Percentiles rank a stretch among this genome's conserved stretches.
These are phyloP conservation scores for Parastagonospora avenae DNA, from an alignment of 2,329 filamentous ascomycete species.

Conservation along the genomic window DNA sequence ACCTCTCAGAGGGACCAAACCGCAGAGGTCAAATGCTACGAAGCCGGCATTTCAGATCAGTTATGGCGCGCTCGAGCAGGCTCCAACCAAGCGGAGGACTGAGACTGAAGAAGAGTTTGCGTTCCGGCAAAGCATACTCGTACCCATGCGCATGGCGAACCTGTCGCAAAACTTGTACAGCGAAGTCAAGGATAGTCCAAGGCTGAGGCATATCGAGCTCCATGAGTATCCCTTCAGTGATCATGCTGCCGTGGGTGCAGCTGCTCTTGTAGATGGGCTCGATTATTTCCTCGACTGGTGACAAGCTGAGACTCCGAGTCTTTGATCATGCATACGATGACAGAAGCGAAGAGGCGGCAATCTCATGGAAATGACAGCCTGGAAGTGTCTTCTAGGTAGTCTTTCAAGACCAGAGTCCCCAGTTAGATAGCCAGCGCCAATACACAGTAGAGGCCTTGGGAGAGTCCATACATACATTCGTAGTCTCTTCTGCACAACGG, in stretches of 20 bases:
- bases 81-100: conserved; percentile 27
- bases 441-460: too few species aligned
- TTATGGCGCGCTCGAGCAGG: conserved; percentile 38
- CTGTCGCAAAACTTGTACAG: conserved; percentile 29
- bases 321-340: not conserved
- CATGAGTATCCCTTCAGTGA: conserved; percentile 40
- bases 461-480: too few species aligned
- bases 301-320: not conserved
- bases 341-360: not conserved
- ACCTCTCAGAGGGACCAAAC: conserved; percentile 13
- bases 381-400: too few species aligned
- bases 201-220: conserved; percentile 32
- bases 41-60: conserved; percentile 41
- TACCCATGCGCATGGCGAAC: conserved; percentile 28
- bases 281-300: conserved; percentile 43
- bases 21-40: conserved; percentile 1
- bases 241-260: conserved; percentile 35
- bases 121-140: conserved; percentile 28
- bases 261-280: conserved; percentile 37
- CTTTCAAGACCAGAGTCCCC: too few species aligned
- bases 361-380: not conserved
- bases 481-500: too few species aligned
- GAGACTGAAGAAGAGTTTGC: conserved; percentile 36
- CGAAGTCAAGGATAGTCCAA: conserved; percentile 23
- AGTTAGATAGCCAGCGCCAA: too few species aligned